Evolutionary conservation across 2,329 filamentous ascomycete genomes (phyloP).

Genomic region (Lanzia echinophila): DNA sequence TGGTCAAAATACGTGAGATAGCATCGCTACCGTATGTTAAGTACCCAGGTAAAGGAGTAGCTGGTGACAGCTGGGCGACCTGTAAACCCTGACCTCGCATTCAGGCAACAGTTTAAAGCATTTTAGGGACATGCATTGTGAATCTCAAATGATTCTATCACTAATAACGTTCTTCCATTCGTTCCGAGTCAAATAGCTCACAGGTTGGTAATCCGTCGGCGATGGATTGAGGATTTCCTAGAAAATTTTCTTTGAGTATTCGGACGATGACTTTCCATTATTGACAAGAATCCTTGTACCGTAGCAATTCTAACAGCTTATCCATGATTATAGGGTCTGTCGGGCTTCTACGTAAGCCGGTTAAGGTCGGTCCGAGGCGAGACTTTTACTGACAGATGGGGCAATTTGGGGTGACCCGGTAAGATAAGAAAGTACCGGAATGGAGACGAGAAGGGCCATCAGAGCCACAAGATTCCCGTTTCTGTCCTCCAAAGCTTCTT

Average conservation of each 20-base stretch:
- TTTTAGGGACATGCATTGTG: background rate
- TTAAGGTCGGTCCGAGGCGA: conserved; percentile 6
- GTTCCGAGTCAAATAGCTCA: background rate
- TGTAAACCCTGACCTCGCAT: conserved; percentile 6
- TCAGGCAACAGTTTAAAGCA: conserved; percentile 11
- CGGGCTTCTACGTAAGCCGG: conserved; percentile 3
- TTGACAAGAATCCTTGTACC: conserved; percentile 3
- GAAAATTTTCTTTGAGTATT: background rate
- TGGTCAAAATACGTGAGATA: conserved; percentile 4
- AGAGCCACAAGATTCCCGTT: conserved; percentile 2
- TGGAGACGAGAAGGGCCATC: background rate
- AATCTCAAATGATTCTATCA: background rate
- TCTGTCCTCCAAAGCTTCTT: background rate
- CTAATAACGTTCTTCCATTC: background rate
- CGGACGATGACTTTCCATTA: background rate
- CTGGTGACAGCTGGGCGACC: conserved; percentile 6
- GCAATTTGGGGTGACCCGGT: conserved; percentile 1
- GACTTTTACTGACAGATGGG: background rate
- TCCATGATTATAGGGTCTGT: background rate
- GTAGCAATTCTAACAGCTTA: background rate
- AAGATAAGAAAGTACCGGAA: conserved; percentile 6
- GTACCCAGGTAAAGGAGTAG: background rate
- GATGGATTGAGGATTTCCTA: background rate
- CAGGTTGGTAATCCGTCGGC: background rate
- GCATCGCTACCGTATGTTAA: background rate